Evolutionary conservation across 2,329 filamentous ascomycete genomes (phyloP), one percentile per base, ranked within the genome.

Genomic region (Exophiala dermatitidis): DNA sequence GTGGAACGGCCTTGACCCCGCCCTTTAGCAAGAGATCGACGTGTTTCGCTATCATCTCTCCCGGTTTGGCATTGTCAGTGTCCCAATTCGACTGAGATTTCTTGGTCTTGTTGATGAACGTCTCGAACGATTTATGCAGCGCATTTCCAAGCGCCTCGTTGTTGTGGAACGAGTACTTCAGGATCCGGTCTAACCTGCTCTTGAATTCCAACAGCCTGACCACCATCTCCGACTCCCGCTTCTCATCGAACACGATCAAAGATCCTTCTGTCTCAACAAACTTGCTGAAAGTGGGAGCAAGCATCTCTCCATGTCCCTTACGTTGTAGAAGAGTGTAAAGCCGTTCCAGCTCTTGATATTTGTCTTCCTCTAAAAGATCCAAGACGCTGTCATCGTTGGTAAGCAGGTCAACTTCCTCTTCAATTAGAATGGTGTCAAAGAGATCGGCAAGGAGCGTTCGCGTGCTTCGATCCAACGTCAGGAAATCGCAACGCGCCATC

Each of bases 21-120:
- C 89, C 89, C 51, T 90, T 84, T 32, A 98, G 78, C 19, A 98
- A 76, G 72, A 86, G 78, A 69, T 98, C 93, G 57, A 98, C 86
- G 64, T 97, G 90, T 70, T 96, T 97, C 31, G 93, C 94, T 62
- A 96, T 94, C 90, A 97, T 95, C 73, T 98, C 93, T 46, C 91
- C 93, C 9, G 95, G 89, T 75, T 95, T 97, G 12, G 90, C 89
- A 52, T 90, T 94, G 52, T 90, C 85, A 0, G 87, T 88, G 48
- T 83, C 82, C 80, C 86, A 91, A 3, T 82, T 84, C 3, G 82
- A 76, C 5, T 81, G 78, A 1, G 81, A 83, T 65, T 84, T 86
- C 66, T 85, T 85, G 3, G 77, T 80, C 68, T 93, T 88, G 68
- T 98, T 98, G 77, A 98, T 95, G 63, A 97, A 96, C 0, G 76